Evolutionary conservation across 2,329 filamentous ascomycete genomes (phyloP).

Genomic region (Fusarium sp.): DNA sequence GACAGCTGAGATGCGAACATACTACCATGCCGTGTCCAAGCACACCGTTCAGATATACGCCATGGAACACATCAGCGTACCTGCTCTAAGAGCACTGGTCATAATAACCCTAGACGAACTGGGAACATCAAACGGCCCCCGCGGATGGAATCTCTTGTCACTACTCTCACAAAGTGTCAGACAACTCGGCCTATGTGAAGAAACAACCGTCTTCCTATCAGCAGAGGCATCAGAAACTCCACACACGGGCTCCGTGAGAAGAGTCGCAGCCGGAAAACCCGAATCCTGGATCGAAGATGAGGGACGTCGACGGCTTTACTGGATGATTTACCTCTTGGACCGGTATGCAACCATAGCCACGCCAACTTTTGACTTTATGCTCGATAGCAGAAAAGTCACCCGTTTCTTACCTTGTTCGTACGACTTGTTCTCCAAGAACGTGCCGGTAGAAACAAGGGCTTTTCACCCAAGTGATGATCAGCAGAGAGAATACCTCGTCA

Average conservation of each 20-base stretch:
- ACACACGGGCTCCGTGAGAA: conserved; percentile 48
- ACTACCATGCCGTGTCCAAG: conserved; percentile 53
- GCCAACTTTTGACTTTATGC: conserved; percentile 54
- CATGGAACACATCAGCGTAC: conserved; percentile 54
- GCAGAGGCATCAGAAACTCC: conserved; percentile 47
- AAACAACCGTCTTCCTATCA: conserved; percentile 51
- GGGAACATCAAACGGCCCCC: conserved; percentile 55
- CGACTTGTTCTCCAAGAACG: conserved; percentile 56
- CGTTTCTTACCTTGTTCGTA: conserved; percentile 56
- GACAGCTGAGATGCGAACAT: conserved; percentile 50
- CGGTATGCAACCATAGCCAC: conserved; percentile 56
- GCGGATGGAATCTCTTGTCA: conserved; percentile 55
- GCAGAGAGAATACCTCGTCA: conserved; percentile 45
- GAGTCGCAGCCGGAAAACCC: conserved; percentile 49
- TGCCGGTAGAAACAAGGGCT: conserved; percentile 54
- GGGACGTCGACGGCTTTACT: conserved; percentile 53
- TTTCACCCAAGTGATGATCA: conserved; percentile 40
- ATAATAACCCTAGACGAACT: conserved; percentile 56
- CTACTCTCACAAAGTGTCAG: conserved; percentile 52
- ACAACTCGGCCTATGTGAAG: conserved; percentile 53
- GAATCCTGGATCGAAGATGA: conserved; percentile 59
- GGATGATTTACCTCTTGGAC: conserved; percentile 59
- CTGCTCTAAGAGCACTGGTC: conserved; percentile 52
- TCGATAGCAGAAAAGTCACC: conserved; percentile 53
- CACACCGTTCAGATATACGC: conserved; percentile 55